A percentile compares a stretch with the other conserved stretches of the same genome.
phyloP scores from a whole-genome alignment of 495 filamentous ascomycete species.

The Aspergillus baeticus region DNA sequence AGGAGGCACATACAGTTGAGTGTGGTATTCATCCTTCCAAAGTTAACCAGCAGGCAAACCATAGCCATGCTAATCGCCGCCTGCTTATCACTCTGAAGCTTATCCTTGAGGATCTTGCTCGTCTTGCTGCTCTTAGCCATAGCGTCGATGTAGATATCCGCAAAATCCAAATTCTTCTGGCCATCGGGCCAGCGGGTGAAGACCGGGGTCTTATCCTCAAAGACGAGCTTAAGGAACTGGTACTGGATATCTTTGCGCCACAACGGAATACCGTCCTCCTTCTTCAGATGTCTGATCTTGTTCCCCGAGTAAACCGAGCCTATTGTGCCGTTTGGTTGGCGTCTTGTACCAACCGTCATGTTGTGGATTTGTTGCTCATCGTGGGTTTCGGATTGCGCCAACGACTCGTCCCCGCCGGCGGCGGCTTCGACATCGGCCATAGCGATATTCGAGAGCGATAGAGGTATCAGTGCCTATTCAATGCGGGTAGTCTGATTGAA shows the following conservation, averaged over 20 bases:
- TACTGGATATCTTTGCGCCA: slow-evolving; percentile 98
- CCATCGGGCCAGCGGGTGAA: slow-evolving; percentile 82
- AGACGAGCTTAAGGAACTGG: slow-evolving; percentile 88
- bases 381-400: slow-evolving; percentile 39
- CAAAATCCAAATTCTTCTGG: slow-evolving; percentile 76
- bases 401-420: slow-evolving; percentile 44
- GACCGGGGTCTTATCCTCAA: slow-evolving; percentile 78
- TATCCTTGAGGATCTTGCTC: slow-evolving; percentile 96
- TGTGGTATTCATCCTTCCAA: slow-evolving; percentile 98
- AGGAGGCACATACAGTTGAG: slow-evolving; percentile 73
- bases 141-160: slow-evolving; percentile 95
- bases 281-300: slow-evolving; percentile 95
- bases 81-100: slow-evolving; percentile 86
- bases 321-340: slow-evolving; percentile 64
- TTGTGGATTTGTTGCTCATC: slow-evolving; percentile 49
- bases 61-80: slow-evolving; percentile 98
- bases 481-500: neutral
- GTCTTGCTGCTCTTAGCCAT: slow-evolving; percentile 99
- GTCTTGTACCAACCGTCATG: slow-evolving; percentile 56
- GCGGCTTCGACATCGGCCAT: slow-evolving; percentile 44
- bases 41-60: slow-evolving; percentile 96
- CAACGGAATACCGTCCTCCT: slow-evolving; percentile 92
- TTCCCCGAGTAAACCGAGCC: slow-evolving; percentile 78
- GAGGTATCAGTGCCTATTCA: neutral
- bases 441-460: slow-evolving; percentile 6